A percentile compares a stretch with the other conserved stretches of the same genome.
Evolutionary conservation across 2,329 filamentous ascomycete genomes (phyloP).

Genomic region (Hymenoscyphus albidus): DNA sequence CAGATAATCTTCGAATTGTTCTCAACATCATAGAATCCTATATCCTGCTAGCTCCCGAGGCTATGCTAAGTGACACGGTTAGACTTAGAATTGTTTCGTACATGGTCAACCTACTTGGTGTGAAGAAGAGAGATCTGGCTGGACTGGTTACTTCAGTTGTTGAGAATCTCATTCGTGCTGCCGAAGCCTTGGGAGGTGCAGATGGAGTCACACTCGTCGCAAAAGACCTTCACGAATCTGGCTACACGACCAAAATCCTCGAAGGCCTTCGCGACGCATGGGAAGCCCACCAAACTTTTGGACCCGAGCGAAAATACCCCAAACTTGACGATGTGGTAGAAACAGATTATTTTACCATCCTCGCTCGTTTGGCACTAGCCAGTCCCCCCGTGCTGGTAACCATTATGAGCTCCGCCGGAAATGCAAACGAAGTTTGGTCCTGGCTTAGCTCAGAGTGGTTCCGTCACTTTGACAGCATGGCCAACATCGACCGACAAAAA

Average conservation of each 20-base stretch:
- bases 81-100: constrained; percentile 49
- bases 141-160: constrained; percentile 57
- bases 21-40: constrained; percentile 68
- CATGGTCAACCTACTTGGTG: constrained; percentile 48
- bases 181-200: constrained; percentile 57
- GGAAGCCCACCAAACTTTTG: constrained; percentile 75
- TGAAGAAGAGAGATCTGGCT: constrained; percentile 54
- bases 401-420: constrained; percentile 44
- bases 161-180: constrained; percentile 61
- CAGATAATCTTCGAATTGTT: constrained; percentile 57
- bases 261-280: constrained; percentile 63
- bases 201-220: constrained; percentile 60
- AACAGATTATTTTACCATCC: constrained; percentile 78
- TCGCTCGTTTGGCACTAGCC: constrained; percentile 73
- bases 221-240: constrained; percentile 60
- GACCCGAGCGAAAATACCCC: constrained; percentile 67
- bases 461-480: constrained; percentile 63
- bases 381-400: constrained; percentile 68
- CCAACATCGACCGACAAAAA: constrained; percentile 63
- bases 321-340: constrained; percentile 72
- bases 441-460: constrained; percentile 66
- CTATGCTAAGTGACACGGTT: constrained; percentile 55
- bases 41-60: constrained; percentile 64
- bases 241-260: constrained; percentile 61
- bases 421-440: constrained; percentile 50